Percentiles rank a stretch among this genome's conserved stretches.
Conservation (phyloP, 208 protist species). For the Trypanosoma caninum region DNA sequence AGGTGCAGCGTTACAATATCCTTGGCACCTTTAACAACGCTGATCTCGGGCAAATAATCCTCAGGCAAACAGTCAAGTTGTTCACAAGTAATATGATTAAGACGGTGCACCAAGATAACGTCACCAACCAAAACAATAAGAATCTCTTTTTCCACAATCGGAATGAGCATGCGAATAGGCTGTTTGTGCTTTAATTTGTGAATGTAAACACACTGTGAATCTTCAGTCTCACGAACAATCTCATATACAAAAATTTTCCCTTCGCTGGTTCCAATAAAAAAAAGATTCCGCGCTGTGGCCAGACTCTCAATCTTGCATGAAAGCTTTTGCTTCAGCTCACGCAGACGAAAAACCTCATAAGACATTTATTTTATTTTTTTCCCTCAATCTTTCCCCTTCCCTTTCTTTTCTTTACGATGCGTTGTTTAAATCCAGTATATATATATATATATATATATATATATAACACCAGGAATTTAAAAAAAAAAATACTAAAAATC, state of each 20-base stretch:
- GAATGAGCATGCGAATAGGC: conserved; percentile 36
- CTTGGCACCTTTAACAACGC: conserved; percentile 20
- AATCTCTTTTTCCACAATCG: conserved; percentile 24
- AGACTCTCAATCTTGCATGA: conserved; percentile 41
- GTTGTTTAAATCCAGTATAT: neutral
- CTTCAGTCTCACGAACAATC: conserved; percentile 8
- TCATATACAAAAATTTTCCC: conserved; percentile 51
- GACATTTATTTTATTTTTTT: neutral
- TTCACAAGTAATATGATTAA: conserved; percentile 5
- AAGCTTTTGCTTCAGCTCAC: conserved; percentile 22
- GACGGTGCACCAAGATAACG: conserved; percentile 26
- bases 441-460: too few species aligned
- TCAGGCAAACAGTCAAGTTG: conserved; percentile 26
- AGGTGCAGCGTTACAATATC: conserved; percentile 43
- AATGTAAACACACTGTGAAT: conserved; percentile 25
- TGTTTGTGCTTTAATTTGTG: conserved; percentile 28
- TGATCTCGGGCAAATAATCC: conserved; percentile 21
- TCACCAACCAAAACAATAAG: conserved; percentile 23
- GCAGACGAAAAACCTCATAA: conserved; percentile 22
- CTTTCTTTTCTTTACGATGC: neutral
- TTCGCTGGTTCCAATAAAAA: conserved; percentile 60
- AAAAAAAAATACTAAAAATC: neutral
- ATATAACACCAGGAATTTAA: too few species aligned
- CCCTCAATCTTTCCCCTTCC: neutral
- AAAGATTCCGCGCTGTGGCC: conserved; percentile 30